Base-by-base conservation (phyloP, 108 stramenopile genomes). In the Cyclostephanos tholiformis region DNA sequence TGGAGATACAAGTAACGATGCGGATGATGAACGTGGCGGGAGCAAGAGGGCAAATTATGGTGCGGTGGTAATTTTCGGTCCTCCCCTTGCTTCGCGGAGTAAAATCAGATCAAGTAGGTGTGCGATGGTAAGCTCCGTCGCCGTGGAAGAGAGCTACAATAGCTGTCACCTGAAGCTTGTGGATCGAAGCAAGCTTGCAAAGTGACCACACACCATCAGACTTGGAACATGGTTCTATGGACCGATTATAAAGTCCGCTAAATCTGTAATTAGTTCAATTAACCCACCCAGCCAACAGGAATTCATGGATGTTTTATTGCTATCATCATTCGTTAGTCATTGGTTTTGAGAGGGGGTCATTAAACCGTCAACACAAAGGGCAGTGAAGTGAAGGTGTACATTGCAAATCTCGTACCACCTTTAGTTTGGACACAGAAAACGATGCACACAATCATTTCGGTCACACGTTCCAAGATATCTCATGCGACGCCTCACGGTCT, bases 11-110 rank as follows among this genome's bases (percentile, higher is more conserved):
- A 57, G 56, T 17, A 50, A 44, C 2, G 58, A 65, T 26, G 29
- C 10, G 14, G 19, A 48, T 56, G 11, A n/a, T 46, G 25, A 0
- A 6, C n/a, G 51, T 32, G 49, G 64, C n/a, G 27, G 53, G 7
- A n/a, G 26, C 26, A 11, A 25, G 56, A 57, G 22, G 57, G 61
- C 61, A 41, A 61, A 59, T 10, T 72, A 67, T 41, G 59, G 66
- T 11, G 78, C 78, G 14, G 27, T 79, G 25, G 71, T 79, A 7
- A 14, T 80, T 36, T 80, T 80, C 65, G 55, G 63, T 14, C 16
- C 16, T 0, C 41, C 41, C 41, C 41, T n/a, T 29, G 46, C 39
- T n/a, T 11, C 35, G 27, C 35, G 11, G 32, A 19, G 19, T 0
- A 19, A 6, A 26, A 23, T 38, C 8, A 27, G 6, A n/a, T 7